Percentiles rank a stretch among this genome's conserved stretches.
phyloP scores from a whole-genome alignment of 2,329 filamentous ascomycete genomes.

The Purpureocillium lavendulum region DNA sequence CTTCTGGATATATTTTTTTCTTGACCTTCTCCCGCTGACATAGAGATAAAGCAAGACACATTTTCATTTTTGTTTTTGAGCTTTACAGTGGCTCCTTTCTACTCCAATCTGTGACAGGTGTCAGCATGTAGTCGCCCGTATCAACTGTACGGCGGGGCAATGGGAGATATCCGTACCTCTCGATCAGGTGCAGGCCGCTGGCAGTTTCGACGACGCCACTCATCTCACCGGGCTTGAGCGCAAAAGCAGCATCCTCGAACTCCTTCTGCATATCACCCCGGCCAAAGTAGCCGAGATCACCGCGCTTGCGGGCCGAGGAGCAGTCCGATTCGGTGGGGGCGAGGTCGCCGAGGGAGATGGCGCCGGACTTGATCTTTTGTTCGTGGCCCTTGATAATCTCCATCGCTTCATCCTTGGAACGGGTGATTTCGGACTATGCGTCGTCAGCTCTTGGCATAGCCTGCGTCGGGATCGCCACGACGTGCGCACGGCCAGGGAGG shows the following conservation, averaged over 20 bases:
- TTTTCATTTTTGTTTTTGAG: too few relatives aligned
- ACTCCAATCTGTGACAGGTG: neutral
- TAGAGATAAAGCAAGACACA: too few relatives aligned
- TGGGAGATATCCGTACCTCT: conserved; percentile 53
- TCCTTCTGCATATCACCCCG: conserved; percentile 97
- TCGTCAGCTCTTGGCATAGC: neutral
- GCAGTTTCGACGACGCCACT: conserved; percentile 85
- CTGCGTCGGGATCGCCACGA: too few relatives aligned
- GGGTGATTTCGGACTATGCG: conserved; percentile 67
- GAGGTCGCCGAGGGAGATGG: conserved; percentile 67
- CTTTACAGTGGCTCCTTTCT: too few relatives aligned
- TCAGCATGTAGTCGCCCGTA: neutral
- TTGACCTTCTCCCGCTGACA: too few relatives aligned
- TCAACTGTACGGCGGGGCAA: neutral
- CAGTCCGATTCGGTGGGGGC: conserved; percentile 89
- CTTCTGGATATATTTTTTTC: too few relatives aligned
- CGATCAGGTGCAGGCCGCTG: conserved; percentile 90
- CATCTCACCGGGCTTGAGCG: conserved; percentile 77
- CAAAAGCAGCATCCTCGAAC: conserved; percentile 94
- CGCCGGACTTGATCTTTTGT: conserved; percentile 62
- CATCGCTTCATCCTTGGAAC: conserved; percentile 79
- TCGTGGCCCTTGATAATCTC: conserved; percentile 70
- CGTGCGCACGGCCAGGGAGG: too few relatives aligned
- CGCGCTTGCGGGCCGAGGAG: conserved; percentile 87
- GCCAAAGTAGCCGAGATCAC: conserved; percentile 92